Percentiles rank a stretch among this genome's conserved stretches.
Conservation (phyloP, 225 moss, liverwort and hornwort species). For the Sphagnum tenellum region DNA sequence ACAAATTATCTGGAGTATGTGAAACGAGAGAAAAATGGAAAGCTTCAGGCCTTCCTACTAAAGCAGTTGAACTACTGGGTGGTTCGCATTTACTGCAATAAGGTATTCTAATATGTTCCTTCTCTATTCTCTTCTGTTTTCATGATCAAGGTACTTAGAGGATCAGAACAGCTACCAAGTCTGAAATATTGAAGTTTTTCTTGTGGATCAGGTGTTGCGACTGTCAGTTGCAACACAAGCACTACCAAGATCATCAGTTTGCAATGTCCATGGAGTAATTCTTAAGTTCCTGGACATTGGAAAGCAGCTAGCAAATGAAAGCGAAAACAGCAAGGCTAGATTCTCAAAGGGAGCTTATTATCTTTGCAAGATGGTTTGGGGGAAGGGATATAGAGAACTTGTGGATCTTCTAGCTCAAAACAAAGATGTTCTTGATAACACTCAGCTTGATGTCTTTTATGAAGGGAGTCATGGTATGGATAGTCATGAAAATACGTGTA, state of each 20-base stretch:
- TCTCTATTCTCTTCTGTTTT: not conserved
- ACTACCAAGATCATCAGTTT: conserved; percentile 68
- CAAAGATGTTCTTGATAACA: conserved; percentile 37
- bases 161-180: not conserved
- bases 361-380: conserved; percentile 94
- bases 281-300: conserved; percentile 75
- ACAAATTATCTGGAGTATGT: conserved; percentile 98
- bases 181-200: not conserved
- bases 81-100: conserved; percentile 73
- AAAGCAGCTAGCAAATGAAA: conserved; percentile 35
- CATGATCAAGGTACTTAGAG: not conserved
- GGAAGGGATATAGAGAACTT: conserved; percentile 87
- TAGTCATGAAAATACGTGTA: no score
- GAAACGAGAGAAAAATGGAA: conserved; percentile 78
- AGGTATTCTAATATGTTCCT: conserved; percentile 21
- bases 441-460: conserved; percentile 69
- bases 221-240: conserved; percentile 85
- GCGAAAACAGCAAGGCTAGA: conserved; percentile 23
- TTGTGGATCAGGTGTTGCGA: conserved; percentile 54
- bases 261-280: conserved; percentile 89
- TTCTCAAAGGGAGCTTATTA: conserved; percentile 78
- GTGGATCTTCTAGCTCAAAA: conserved; percentile 70
- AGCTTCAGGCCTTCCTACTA: conserved; percentile 59
- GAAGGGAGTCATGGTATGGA: no score
- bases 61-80: conserved; percentile 74